Base-by-base conservation (phyloP, 352 stramenopile genomes). In the Sclerospora graminicola region DNA sequence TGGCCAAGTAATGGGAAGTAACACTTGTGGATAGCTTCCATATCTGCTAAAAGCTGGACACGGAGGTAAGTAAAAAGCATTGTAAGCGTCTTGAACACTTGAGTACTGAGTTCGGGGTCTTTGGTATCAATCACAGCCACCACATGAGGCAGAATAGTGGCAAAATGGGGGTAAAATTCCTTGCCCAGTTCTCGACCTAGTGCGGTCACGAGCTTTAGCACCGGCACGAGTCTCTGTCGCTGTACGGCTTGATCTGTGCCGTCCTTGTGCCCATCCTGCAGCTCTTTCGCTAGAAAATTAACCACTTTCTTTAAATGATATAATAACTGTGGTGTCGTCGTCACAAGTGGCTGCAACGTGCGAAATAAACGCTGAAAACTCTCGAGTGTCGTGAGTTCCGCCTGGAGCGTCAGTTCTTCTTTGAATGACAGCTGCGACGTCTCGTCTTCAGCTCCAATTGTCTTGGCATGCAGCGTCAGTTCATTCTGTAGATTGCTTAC, bases 41-140 rank as follows among this genome's bases (percentile, higher is more conserved):
- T 94, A 48, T 96, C 78, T 30, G 82, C 71, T 6, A 92, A 57
- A 23, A 96, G 61, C 36, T 92, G 75, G 34, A 77, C 60, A 32
- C 81, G 71, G 36, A 96, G 55, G 62, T 88, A 83, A 46, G 67
- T 89, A 52, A 96, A 96, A 21, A 94, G 66, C 70, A 92, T 89
- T 19, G 82, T 81, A 13, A 96, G 66, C 30, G 85, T 92, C 61
- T 94, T 91, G 56, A 96, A 96, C 45, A 94, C 83, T 39, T 91
- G 75, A 5, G 82, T 90, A 32, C 81, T 96, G 16, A 92, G 51
- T 37, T 96, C 85, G 1, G 85, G 85, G 54, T 94, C 79, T 48
- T 88, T 89, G 0, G 80, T 89, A 46, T 91, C 76, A 32, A 94
- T 79, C 14, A 91, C 67, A 1, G 69, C 72, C 52, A 94, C 59